Evolutionary conservation across 2,329 filamentous ascomycete genomes (phyloP).

Genomic region (Dothistroma septosporum): DNA sequence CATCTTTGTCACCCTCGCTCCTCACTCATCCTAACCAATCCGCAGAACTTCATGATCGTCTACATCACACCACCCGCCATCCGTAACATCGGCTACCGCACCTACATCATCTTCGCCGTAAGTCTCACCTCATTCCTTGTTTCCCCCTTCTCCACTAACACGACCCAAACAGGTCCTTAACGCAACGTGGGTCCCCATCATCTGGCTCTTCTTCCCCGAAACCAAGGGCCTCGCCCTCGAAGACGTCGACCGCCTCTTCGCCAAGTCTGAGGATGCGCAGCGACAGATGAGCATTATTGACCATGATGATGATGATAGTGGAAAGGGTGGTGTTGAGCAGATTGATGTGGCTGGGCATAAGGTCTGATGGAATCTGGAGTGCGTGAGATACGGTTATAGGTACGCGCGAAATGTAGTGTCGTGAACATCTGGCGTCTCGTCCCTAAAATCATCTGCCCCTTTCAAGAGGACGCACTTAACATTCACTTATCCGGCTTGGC

Average conservation of each 20-base stretch:
- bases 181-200: constrained; percentile 43
- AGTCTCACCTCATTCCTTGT: constrained; percentile 5
- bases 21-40: background rate
- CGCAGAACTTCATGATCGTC: constrained; percentile 58
- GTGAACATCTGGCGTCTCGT: no score
- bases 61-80: constrained; percentile 63
- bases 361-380: background rate
- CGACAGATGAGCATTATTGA: constrained; percentile 19
- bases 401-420: background rate
- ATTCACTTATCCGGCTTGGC: background rate
- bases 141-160: constrained; percentile 6
- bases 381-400: no score
- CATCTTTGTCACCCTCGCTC: background rate
- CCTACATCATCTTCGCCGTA: constrained; percentile 47
- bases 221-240: constrained; percentile 56
- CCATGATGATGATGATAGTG: constrained; percentile 1
- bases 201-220: constrained; percentile 61
- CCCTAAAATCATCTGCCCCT: no score
- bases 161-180: constrained; percentile 16
- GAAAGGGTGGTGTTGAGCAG: constrained; percentile 11
- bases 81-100: constrained; percentile 51
- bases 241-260: constrained; percentile 66
- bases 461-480: background rate
- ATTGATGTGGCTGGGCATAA: constrained; percentile 13
- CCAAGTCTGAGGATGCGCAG: constrained; percentile 22